A percentile compares a stretch with the other conserved stretches of the same genome.
These are phyloP conservation scores for Mycena alexandri DNA, from an alignment of 768 basidiomycete species.

Conservation along the genomic window DNA sequence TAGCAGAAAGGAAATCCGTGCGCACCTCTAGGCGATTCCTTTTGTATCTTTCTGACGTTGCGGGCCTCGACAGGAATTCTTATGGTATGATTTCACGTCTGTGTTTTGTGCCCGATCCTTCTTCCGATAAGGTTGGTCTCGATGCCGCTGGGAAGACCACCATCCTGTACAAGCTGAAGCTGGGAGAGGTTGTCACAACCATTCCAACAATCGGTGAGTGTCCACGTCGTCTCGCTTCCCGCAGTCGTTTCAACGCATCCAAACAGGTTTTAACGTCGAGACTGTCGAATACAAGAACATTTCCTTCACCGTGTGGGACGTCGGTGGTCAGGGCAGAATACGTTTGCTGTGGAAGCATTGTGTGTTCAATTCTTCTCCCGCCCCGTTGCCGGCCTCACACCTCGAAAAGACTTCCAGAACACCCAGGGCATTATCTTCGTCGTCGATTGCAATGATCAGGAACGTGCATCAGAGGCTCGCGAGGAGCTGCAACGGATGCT, in stretches of 20 bases:
- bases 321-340: constrained; percentile 99
- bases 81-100: constrained; percentile 72
- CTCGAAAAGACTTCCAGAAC: constrained; percentile 99
- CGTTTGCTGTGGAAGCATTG: constrained; percentile 99
- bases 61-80: constrained; percentile 84
- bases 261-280: constrained; percentile 98
- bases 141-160: constrained; percentile 99
- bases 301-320: constrained; percentile 99
- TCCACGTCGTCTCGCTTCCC: constrained; percentile 34
- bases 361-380: constrained; percentile 61
- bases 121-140: constrained; percentile 88
- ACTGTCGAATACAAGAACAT: constrained; percentile 99
- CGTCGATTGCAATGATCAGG: constrained; percentile 99
- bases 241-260: constrained; percentile 39
- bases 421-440: constrained; percentile 99
- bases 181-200: constrained; percentile 99
- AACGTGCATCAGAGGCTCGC: constrained; percentile 98
- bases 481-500: constrained; percentile 99
- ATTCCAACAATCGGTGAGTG: constrained; percentile 98
- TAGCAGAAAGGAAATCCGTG: constrained; percentile 99
- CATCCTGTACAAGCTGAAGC: constrained; percentile 99
- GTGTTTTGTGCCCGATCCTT: constrained; percentile 27
- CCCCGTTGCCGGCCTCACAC: constrained; percentile 37
- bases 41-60: constrained; percentile 45
- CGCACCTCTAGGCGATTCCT: constrained; percentile 55